Base-by-base conservation (phyloP, 2,329 filamentous ascomycete species). In the Verticillium klebahnii region DNA sequence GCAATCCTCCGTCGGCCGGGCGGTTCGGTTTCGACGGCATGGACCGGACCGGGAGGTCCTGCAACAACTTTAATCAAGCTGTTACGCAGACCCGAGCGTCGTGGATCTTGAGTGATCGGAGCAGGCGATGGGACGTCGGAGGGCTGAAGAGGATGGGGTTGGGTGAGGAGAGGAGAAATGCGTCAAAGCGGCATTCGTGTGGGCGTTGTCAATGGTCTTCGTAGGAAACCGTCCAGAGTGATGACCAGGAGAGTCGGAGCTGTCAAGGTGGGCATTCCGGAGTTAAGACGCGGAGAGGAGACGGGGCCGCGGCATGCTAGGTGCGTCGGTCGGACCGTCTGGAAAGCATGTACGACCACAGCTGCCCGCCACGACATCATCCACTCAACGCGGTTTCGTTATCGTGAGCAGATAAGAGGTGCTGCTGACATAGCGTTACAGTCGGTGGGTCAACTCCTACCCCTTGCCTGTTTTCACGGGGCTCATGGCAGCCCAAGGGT, bases 1-100 rank as follows among this genome's bases (percentile, higher is more conserved):
- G 60, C 60, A 65, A 59, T 59, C 58, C 62, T 65, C 64, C 64
- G 60, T 65, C 64, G 54, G 62, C 45, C 45, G 45, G 45, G 8
- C 17, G 58, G 12, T 60, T 29, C 31, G 45, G 17, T 37, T 45
- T 34, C 62, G 64, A 66, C 64, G 61, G 63, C 64, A 66, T 66
- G 61, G 64, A 65, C 64, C 61, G 64, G 25, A 58, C 37, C 37
- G 45, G 45, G 45, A 52, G 45, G 45, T 19, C 45, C 45, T 65
- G 63, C 63, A 64, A 65, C 62, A 65, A 65, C 63, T 65, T 65
- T n/a, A 34, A 60, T 50, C 39, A 65, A 65, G 63, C 60, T 65
- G 63, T 60, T 62, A 57, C 62, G 62, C 55, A 37, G 25, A 17
- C 55, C 23, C 4, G 8, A 19, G 11, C 19, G 45, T 25, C 12